Evolutionary conservation across 1,284 basidiomycete genomes (phyloP).

Genomic region (Phylloporus sp.): DNA sequence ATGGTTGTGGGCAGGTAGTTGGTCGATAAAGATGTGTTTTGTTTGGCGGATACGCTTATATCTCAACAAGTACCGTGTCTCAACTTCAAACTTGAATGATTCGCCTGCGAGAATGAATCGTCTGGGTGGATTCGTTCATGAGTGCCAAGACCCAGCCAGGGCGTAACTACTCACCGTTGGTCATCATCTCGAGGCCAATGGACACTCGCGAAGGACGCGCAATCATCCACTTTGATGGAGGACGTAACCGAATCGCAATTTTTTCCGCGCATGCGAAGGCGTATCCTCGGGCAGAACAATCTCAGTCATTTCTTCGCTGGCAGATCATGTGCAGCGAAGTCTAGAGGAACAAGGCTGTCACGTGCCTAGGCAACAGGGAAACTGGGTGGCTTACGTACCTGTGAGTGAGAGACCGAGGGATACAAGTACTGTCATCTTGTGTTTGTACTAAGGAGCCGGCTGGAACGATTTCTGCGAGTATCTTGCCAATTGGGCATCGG

Average conservation of each 20-base stretch:
- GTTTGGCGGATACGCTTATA: constrained; percentile 34
- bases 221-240: constrained; percentile 5
- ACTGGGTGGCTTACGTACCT: constrained; percentile 12
- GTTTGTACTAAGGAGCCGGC: too few relatives aligned
- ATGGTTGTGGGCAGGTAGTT: constrained; percentile 25
- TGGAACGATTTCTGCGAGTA: too few relatives aligned
- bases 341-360: constrained; percentile 4
- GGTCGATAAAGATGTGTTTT: constrained; percentile 17
- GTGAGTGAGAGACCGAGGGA: constrained; percentile 20
- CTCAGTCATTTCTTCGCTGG: constrained; percentile 28
- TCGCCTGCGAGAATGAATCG: constrained; percentile 18
- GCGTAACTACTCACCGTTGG: constrained; percentile 16
- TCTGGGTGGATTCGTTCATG: constrained; percentile 5
- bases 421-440: constrained; percentile 1
- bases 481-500: too few relatives aligned
- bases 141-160: constrained; percentile 6
- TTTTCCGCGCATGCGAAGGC: constrained; percentile 21
- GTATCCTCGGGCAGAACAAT: constrained; percentile 25
- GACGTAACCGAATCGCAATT: constrained; percentile 22
- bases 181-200: constrained; percentile 22
- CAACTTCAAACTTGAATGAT: constrained; percentile 24
- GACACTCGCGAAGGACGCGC: neutral
- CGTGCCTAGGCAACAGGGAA: neutral
- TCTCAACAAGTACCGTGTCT: constrained; percentile 21
- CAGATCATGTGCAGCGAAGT: constrained; percentile 29